Evolutionary conservation across 306 rosid species (phyloP), one percentile per base, ranked within the genome.

Genomic region (Dryas drummondii): DNA sequence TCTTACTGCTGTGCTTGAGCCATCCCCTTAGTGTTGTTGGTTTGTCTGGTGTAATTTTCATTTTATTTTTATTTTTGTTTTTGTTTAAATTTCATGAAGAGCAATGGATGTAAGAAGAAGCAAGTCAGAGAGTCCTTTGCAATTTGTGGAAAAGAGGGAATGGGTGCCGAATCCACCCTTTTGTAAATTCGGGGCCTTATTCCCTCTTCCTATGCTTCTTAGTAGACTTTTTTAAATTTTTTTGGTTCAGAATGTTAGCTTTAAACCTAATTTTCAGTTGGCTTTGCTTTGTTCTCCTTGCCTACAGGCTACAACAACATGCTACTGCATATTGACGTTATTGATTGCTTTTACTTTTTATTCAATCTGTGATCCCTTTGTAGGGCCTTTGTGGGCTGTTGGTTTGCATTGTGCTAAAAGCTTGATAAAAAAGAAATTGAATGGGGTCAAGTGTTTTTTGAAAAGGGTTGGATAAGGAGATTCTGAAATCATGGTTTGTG

Each of bases 1-100:
- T 79, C 92, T 14, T 90, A 85, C 14, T 88, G 89, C 72, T 75
- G 60, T 66, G 93, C 90, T 71, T 92, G 83, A 86, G 82, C 15
- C 47, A 65, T 62, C 72, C 74, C 83, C 65, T 50, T 41, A 19
- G 11, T 53, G 59, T 11, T 73, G 73, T 14, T 57, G 66, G 78
- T 78, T 40, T 56, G 59, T 53, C 69, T 63, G 63, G 61, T 68
- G 66, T n/a, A 4, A 71, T 55, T 57, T 75, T 51, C 46, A 14
- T 46, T 41, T 53, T 45, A 2, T 37, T 48, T 44, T 17, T n/a
- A 4, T 68, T 32, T n/a, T 42, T 66, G 53, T 75, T 75, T 47
- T 58, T 45, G n/a, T 67, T 73, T 71, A 22, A 6, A 22, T 52
- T 58, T 52, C 58, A 56, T 73, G 76, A 64, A 82, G 60, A 4